Evolutionary conservation across 2,329 filamentous ascomycete genomes (phyloP).

Genomic region (Penicillium polonicum): DNA sequence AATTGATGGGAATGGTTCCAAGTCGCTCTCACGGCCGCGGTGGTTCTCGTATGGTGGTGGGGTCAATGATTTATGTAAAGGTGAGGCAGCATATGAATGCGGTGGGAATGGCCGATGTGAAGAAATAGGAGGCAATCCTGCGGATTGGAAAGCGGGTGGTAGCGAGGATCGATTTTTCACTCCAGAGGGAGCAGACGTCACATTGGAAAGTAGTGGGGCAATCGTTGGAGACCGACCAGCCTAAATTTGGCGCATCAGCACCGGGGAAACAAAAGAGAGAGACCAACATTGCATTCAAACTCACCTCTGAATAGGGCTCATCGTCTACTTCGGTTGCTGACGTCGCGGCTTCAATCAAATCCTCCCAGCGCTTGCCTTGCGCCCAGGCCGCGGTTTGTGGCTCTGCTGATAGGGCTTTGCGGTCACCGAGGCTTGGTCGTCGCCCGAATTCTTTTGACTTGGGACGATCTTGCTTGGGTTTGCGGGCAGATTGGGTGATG

Average conservation of each 20-base stretch:
- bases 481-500: constrained; percentile 73
- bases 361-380: constrained; percentile 90
- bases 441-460: constrained; percentile 73
- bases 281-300: constrained; percentile 40
- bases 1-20: constrained; percentile 85
- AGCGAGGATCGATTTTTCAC: constrained; percentile 60
- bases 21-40: constrained; percentile 52
- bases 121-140: constrained; percentile 40
- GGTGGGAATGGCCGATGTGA: constrained; percentile 47
- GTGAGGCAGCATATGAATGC: constrained; percentile 74
- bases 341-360: constrained; percentile 90
- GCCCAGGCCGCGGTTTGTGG: constrained; percentile 69
- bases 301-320: constrained; percentile 76
- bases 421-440: constrained; percentile 69
- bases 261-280: constrained; percentile 37
- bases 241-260: constrained; percentile 42
- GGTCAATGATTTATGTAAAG: constrained; percentile 84
- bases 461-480: constrained; percentile 75
- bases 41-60: constrained; percentile 68
- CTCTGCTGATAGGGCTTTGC: constrained; percentile 84
- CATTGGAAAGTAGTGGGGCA: constrained; percentile 38
- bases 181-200: constrained; percentile 39
- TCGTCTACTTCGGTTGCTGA: constrained; percentile 89
- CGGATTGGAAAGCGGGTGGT: constrained; percentile 58
- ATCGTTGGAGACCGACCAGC: constrained; percentile 43